Percentiles rank a stretch among this genome's conserved stretches.
Conservation (phyloP, 2,329 filamentous ascomycete genomes). For the Ophiostoma sp. region DNA sequence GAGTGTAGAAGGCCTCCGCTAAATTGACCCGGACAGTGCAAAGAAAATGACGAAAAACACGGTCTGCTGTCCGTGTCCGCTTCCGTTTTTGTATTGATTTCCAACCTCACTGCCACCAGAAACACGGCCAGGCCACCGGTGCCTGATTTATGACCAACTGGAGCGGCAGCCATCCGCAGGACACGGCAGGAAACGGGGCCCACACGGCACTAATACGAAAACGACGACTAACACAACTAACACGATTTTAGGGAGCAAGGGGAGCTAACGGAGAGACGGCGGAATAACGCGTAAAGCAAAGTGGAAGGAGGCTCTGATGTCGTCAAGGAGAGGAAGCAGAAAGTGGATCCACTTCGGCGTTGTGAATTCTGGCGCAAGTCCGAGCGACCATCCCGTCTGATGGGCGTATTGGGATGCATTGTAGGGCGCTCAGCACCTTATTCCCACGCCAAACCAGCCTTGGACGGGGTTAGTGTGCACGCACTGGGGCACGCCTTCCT, state of each 20-base stretch:
- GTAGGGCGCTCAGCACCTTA: constrained; percentile 5
- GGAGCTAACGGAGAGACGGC: neutral
- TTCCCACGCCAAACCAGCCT: neutral
- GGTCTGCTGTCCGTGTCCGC: neutral
- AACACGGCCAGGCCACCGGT: neutral
- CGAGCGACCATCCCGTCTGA: neutral
- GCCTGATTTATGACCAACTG: neutral
- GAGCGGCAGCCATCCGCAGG: too few relatives aligned
- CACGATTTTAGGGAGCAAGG: too few relatives aligned
- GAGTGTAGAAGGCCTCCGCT: too few relatives aligned
- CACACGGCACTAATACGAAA: neutral
- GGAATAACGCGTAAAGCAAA: neutral
- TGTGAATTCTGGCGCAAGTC: neutral
- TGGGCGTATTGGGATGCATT: neutral
- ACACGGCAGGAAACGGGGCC: neutral
- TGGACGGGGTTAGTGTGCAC: neutral
- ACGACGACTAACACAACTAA: neutral
- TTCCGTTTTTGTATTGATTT: neutral
- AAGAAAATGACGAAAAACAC: neutral
- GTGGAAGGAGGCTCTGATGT: neutral
- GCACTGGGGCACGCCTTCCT: too few relatives aligned
- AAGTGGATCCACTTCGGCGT: neutral
- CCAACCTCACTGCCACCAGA: neutral
- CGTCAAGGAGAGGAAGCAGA: neutral
- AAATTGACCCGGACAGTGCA: neutral